Evolutionary conservation across 352 stramenopile genomes (phyloP), one percentile per base, ranked within the genome.

Genomic region (Phytopythium helicoides): DNA sequence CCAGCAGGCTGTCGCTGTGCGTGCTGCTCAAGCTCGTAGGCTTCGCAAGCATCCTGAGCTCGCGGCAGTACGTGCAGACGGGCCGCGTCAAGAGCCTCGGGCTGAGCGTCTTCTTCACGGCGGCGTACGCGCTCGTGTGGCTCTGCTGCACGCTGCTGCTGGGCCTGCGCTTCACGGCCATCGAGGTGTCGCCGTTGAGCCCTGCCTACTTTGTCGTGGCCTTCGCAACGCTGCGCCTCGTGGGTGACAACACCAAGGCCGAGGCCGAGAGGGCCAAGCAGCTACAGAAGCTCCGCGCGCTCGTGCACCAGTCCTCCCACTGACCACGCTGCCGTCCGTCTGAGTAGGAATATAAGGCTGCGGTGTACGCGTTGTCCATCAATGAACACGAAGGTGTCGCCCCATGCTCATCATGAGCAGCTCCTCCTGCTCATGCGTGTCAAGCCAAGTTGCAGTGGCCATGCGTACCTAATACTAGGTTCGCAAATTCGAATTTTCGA

Each of bases 191-290:
- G 15, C 71, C 73, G 6, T 50, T 84, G 3, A 69, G 62, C 6
- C 15, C 78, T 23, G 46, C 72, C 1, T 84, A 87, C 60, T 78
- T 67, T 35, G 34, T 60, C 15, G 39, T 68, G 10, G 58, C 54
- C 49, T 61, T 72, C 15, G 16, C 44, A 1, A 54, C 57, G 9
- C 50, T 77, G 21, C 52, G 50, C 15, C 52, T 87, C 22, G 73
- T 87, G 7, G 71, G 68, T 36, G 64, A 62, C 61, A 87, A 81
- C 49, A 82, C 70, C 11, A 73, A 75, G 52, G 68, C 73, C 19
- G 73, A 84, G 54, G 48, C 73, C 26, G 73, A 64, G 33, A 67
- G 75, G 9, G 68, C 71, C 12, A 25, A 76, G 54, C 76, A 87
- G 36, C 68, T 86, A 12, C 51, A 80, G 45, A 82, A 84, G 56